Evolutionary conservation across 2,329 filamentous ascomycete species (phyloP).

Genomic region (Botrytis cinerea): DNA sequence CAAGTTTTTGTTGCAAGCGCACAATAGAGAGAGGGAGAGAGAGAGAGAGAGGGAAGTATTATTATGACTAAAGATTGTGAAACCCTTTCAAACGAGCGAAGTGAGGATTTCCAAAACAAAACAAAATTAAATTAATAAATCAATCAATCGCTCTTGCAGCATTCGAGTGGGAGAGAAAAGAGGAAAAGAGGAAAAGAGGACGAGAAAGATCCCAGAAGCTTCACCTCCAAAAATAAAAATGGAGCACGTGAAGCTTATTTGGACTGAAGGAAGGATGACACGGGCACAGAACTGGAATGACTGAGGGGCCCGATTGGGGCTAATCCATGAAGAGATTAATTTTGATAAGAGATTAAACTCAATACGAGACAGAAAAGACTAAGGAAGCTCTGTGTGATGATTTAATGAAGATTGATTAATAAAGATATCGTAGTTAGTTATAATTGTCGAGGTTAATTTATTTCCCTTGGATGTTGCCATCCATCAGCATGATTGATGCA

Average conservation of each 20-base stretch:
- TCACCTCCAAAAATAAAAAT: background rate
- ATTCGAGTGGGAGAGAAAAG: background rate
- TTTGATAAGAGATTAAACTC: conserved; percentile 12
- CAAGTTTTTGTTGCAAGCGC: background rate
- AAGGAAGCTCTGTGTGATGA: background rate
- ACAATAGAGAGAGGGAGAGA: background rate
- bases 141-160: background rate
- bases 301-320: background rate
- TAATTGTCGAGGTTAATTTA: too few relatives aligned
- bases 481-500: too few relatives aligned
- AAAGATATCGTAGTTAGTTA: too few relatives aligned
- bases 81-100: conserved; percentile 9
- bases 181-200: too few relatives aligned
- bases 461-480: too few relatives aligned
- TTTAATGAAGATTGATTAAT: background rate
- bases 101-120: background rate
- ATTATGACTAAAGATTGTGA: background rate
- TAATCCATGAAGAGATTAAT: conserved; percentile 8
- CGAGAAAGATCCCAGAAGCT: background rate
- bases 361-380: background rate
- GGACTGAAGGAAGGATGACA: conserved; percentile 1
- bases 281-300: background rate
- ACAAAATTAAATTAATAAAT: background rate
- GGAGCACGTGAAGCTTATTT: background rate
- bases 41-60: background rate